Conservation (phyloP, 2,329 filamentous ascomycete species). For the Trichophyton verrucosum region DNA sequence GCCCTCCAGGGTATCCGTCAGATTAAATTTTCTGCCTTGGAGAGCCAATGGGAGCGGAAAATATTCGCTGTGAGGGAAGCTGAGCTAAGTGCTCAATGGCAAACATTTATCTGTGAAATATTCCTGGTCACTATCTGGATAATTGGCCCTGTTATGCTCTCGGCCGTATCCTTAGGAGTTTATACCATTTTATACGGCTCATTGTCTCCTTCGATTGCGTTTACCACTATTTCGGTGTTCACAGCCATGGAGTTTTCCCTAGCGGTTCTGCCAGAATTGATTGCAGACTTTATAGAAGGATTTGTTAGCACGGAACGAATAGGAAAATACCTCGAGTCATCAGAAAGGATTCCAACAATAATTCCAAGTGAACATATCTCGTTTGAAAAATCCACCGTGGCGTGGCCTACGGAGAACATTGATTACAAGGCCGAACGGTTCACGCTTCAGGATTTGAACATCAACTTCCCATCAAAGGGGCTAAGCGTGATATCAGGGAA, state of each 20-base stretch:
- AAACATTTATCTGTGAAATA: constrained; percentile 52
- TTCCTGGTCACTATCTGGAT: constrained; percentile 57
- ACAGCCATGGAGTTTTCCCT: constrained; percentile 60
- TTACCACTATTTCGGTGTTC: constrained; percentile 65
- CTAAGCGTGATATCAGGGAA: constrained; percentile 64
- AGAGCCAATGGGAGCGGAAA: constrained; percentile 60
- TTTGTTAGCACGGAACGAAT: constrained; percentile 62
- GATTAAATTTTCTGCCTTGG: constrained; percentile 71
- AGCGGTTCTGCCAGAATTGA: constrained; percentile 59
- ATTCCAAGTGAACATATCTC: constrained; percentile 47
- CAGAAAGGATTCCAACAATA: constrained; percentile 48
- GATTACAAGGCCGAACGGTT: constrained; percentile 50
- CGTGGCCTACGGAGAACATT: constrained; percentile 57
- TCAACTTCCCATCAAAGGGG: constrained; percentile 56
- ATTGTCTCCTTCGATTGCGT: constrained; percentile 60
- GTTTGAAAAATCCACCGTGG: constrained; percentile 56
- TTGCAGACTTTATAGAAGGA: constrained; percentile 58
- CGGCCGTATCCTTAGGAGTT: constrained; percentile 56
- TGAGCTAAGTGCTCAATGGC: constrained; percentile 56
- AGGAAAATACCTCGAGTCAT: constrained; percentile 54
- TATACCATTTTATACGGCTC: constrained; percentile 53
- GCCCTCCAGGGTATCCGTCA: constrained; percentile 67
- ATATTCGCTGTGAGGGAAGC: constrained; percentile 52
- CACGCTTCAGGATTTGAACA: constrained; percentile 49
- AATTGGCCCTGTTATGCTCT: constrained; percentile 58